phyloP scores from a whole-genome alignment of 2,329 filamentous ascomycete species.

The Colletotrichum theobromicola region DNA sequence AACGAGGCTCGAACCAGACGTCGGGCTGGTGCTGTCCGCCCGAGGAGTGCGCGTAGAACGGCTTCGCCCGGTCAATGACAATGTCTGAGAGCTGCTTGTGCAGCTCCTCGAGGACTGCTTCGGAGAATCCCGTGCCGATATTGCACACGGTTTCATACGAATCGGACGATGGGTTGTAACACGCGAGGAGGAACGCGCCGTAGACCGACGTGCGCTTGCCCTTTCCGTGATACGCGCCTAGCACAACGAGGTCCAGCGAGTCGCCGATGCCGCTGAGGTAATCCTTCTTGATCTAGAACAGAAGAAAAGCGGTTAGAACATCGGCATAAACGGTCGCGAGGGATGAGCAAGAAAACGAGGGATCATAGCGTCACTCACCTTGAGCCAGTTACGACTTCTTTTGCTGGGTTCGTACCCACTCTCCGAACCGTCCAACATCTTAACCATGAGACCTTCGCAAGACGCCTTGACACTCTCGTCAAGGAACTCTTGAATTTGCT shows the following conservation, averaged over 20 bases:
- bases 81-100: conserved; percentile 77
- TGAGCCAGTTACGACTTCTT: conserved; percentile 97
- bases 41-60: conserved; percentile 87
- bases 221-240: conserved; percentile 92
- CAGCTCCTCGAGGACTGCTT: conserved; percentile 89
- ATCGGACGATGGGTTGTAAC: conserved; percentile 82
- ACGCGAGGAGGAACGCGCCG: conserved; percentile 93
- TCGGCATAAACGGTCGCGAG: not conserved
- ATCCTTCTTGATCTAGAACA: conserved; percentile 86
- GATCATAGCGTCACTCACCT: conserved; percentile 56
- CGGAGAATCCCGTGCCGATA: conserved; percentile 96
- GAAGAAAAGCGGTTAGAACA: not conserved
- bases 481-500: conserved; percentile 90
- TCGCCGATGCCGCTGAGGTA: conserved; percentile 94
- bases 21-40: conserved; percentile 94
- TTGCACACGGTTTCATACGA: conserved; percentile 97
- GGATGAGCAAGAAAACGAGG: not conserved
- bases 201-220: conserved; percentile 97
- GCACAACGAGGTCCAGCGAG: conserved; percentile 92
- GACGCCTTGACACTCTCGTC: conserved; percentile 96
- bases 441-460: conserved; percentile 98
- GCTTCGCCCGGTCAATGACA: conserved; percentile 88
- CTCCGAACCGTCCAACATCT: conserved; percentile 94
- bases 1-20: conserved; percentile 95
- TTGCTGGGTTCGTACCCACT: conserved; percentile 97